Base-by-base conservation (phyloP, 2,329 filamentous ascomycete genomes). In the Tolypocladium guangdongense region DNA sequence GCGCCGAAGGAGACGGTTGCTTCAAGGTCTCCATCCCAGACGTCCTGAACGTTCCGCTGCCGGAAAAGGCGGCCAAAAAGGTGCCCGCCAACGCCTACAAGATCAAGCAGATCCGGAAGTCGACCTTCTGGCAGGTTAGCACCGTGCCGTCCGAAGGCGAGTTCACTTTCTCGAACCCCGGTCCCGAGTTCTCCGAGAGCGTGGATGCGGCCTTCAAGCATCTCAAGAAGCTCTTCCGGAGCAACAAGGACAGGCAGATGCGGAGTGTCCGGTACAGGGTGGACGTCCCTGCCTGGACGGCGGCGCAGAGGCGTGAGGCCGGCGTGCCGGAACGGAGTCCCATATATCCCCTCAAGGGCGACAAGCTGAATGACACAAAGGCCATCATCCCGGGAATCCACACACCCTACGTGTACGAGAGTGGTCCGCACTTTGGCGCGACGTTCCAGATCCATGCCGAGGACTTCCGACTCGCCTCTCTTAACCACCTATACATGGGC, bases 391-490 rank as follows among this genome's bases (percentile, higher is more conserved):
- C 69, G 1, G 69, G 69, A 41, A 71, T 71, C 12, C 69, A 71
- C 52, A 71, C 69, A 2, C 69, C 69, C 2, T 71, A 71, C 50
- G 69, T 71, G 3, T 71, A 71, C 54, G 69, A 71, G 54, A 71
- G 69, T 18, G 69, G 66, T 0, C 62, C 68, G 30, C 54, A 67
- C 52, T 71, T 71, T 49, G 69, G 69, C 6, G 69, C 69, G 8
- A 71, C 66, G 6, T 71, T 71, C 36, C 69, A 71, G 54, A 66
- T 71, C 20, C 69, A 71, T 35, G 69, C 69, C n/a, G 69, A 71
- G 52, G 69, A 71, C 48, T 71, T 68, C 36, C 66, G 69, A 10
- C 61, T 71, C 11, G 64, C 68, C 6, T 71, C 69, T 0, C 60
- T 71, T 2, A 71, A 71, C 45, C 69, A 71, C 37, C 59, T 71